A percentile compares a stretch with the other conserved stretches of the same genome.
phyloP scores from a whole-genome alignment of 2,329 filamentous ascomycete species.

The Hirsutella minnesotensis region DNA sequence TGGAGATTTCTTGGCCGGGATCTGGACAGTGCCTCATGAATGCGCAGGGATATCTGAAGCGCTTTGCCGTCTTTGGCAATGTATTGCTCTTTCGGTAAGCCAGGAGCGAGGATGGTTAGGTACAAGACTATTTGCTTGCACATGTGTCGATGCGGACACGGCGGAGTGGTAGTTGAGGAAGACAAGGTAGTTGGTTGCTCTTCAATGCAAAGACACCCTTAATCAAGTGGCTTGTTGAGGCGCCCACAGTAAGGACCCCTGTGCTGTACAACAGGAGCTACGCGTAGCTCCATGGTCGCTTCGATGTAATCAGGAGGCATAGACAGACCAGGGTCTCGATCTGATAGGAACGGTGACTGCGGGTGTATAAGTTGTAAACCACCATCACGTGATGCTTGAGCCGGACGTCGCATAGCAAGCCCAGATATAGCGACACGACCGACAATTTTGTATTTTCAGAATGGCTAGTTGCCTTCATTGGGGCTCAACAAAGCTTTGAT shows the following conservation, averaged over 20 bases:
- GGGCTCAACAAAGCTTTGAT: no score
- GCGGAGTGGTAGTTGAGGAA: constrained; percentile 6
- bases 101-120: constrained; percentile 6
- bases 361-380: no score
- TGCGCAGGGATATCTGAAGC: constrained; percentile 1
- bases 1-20: background rate
- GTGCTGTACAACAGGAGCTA: no score
- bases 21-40: background rate
- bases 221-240: background rate
- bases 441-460: no score
- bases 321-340: no score
- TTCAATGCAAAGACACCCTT: background rate
- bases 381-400: no score
- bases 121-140: constrained; percentile 11
- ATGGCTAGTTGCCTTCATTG: no score
- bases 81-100: constrained; percentile 17
- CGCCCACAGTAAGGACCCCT: background rate
- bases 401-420: no score
- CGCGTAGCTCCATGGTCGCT: no score
- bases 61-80: constrained; percentile 21
- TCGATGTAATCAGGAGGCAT: no score
- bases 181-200: background rate
- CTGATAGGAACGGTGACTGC: no score
- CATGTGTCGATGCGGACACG: constrained; percentile 10
- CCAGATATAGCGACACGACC: no score